Base-by-base conservation (phyloP, 495 filamentous ascomycete genomes). In the Rostrohypoxylon terebratum region DNA sequence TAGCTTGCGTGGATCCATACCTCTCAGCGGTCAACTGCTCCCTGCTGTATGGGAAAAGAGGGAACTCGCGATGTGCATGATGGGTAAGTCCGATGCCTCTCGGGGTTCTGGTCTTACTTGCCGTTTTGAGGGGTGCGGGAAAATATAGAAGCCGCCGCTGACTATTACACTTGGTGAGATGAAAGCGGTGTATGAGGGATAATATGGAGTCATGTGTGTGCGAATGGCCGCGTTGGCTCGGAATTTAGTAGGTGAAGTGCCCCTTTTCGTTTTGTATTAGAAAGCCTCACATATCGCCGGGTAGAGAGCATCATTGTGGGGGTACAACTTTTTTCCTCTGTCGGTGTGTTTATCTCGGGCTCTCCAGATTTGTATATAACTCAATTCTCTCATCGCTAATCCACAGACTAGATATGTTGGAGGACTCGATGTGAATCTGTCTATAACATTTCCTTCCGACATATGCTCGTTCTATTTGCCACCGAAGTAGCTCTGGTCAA, bases 401-500 rank as follows among this genome's bases (percentile, higher is more conserved):
- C 28, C 28, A 28, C 28, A 28, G 28, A 28, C 3, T 5, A 28
- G 6, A 28, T 6, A 53, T 4, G 14, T 4, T 4, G 11, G 3
- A 16, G 2, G 18, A 2, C 18, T 8, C 3, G 18, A 23, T 23
- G 20, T 20, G 1, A 11, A 23, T 1, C 6, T 50, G 4, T 23
- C 31, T 14, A 6, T 31, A 14, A 3, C 11, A 33, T n/a, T 54
- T 11, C 8, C 10, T 3, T 54, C 16, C 14, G 14, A 10, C 5
- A 18, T 28, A 13, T n/a, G 14, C n/a, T 20, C 33, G 14, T 10
- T 20, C 33, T 34, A 66, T 4, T 67, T 62, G 9, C 69, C 69
- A 20, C 69, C 69, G 23, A 72, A 72, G 21, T 72, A 72, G 40
- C 69, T 71, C 55, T 66, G 58, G 36, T 72, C 63, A 2, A 72